These are phyloP conservation scores for Ambrosiella beaveri DNA, from an alignment of 2,329 filamentous ascomycete genomes.

Conservation along the genomic window DNA sequence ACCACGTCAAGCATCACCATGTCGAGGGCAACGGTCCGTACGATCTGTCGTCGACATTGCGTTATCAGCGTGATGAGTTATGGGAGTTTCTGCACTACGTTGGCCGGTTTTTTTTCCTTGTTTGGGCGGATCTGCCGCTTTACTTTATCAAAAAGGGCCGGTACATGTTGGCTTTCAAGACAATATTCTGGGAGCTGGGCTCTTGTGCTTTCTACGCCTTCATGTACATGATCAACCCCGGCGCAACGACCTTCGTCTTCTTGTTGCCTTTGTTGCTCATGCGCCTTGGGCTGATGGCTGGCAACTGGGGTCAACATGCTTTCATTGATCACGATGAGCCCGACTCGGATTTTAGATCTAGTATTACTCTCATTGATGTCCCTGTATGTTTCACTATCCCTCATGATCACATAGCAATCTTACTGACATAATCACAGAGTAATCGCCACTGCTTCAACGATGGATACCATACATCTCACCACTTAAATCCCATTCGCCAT, in stretches of 20 bases:
- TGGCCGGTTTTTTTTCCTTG: conserved; percentile 52
- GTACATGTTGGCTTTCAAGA: conserved; percentile 32
- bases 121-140: conserved; percentile 58
- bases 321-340: conserved; percentile 61
- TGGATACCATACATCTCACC: conserved; percentile 67
- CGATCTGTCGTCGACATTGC: conserved; percentile 47
- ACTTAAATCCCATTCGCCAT: conserved; percentile 60
- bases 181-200: conserved; percentile 42
- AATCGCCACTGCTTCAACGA: conserved; percentile 74
- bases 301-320: conserved; percentile 73
- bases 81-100: conserved; percentile 54
- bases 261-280: conserved; percentile 49
- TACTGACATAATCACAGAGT: conserved; percentile 31
- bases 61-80: conserved; percentile 55
- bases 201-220: conserved; percentile 36
- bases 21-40: conserved; percentile 25
- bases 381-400: conserved; percentile 34
- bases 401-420: not conserved
- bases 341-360: conserved; percentile 61
- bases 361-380: conserved; percentile 65
- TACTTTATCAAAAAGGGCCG: conserved; percentile 56
- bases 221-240: conserved; percentile 32
- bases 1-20: conserved; percentile 75
- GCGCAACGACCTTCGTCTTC: conserved; percentile 46
- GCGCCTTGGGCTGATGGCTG: conserved; percentile 58